Base-by-base conservation (phyloP, 768 basidiomycete species). In the Asterophora lycoperdoides region DNA sequence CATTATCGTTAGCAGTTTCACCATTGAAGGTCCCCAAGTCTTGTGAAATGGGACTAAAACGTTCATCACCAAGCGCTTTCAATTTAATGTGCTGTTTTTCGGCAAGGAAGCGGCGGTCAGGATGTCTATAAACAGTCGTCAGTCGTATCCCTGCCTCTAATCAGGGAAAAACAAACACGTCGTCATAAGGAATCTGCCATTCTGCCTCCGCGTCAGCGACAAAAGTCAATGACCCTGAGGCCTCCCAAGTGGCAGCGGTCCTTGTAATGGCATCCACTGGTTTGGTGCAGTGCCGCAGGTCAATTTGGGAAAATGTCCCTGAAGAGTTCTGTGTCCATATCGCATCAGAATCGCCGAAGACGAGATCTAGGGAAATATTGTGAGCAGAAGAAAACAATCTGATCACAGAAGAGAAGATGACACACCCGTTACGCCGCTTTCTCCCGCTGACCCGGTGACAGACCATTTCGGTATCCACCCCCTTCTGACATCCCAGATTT, bases 401-500 rank as follows among this genome's bases (percentile, higher is more conserved):
- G 1, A 14, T 32, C 17, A 8, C 15, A 23, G 23, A 38, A 29
- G 26, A n/a, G 26, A 41, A 41, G 29, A 29, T 32, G 32, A n/a
- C 46, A 18, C 54, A 90, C 90, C 90, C 10, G 84, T 84, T 3
- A 86, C 80, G 18, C 83, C 83, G 5, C 89, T 86, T 50, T 92
- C 89, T 1, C 69, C 71, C 4, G 77, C 71, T 10, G 79, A 80
- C 11, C 82, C 80, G 17, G 72, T 75, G 9, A 91, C 77, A 2
- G 78, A 76, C 86, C 90, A 93, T 66, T 93, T 93, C 5, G 86
- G 84, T 41, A 92, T 75, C 78, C 85, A 89, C 0, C 80, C 78
- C 40, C 91, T 72, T 46, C 90, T 73, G 1, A 88, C 86, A 62
- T 93, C 90, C 91, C 91, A 93, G 18, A 93, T 83, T 57, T 92